Base-by-base conservation (phyloP, 352 stramenopile species). In the Phytopythium vexans region DNA sequence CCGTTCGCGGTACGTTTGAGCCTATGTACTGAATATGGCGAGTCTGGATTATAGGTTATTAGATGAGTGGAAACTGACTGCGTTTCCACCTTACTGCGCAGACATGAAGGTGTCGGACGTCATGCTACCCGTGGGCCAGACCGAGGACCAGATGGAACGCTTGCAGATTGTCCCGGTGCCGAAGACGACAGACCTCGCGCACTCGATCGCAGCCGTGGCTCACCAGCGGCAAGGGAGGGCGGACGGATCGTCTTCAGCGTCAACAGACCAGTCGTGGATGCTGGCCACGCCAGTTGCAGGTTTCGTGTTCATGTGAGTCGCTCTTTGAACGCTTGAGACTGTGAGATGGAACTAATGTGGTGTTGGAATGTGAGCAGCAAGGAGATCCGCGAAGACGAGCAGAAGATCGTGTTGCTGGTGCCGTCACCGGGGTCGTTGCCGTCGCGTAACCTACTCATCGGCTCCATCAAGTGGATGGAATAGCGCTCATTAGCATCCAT, bases 391-490 rank as follows among this genome's bases (percentile, higher is more conserved):
- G 65, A 91, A 58, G 61, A 68, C 27, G 82, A 90, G 37, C 82
- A 86, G 55, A 90, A 87, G 56, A 58, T 95, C 12, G 81, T 92
- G 60, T 66, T 95, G 40, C 74, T 95, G 10, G 85, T 95, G 58
- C 85, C 85, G 35, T 93, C 82, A 32, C 85, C 83, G 9, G 85
- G 85, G 0, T 77, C 81, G 34, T 58, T 95, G 10, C 82, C 82
- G 10, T 95, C 85, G 31, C 79, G 82, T 41, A 88, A 91, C 60
- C 52, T 95, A 7, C 45, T 95, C 27, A 45, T 93, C 7, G 82
- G 85, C 15, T 92, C 85, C 14, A 89, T 93, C 58, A 93, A 93
- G 60, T 93, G 82, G 80, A 88, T 91, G 64, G 82, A 93, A 49
- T 93, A 27, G 21, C 21, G 21, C 21, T 2, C 21, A 27, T 27